Percentiles rank a stretch among this genome's conserved stretches.
Conservation (phyloP, 495 filamentous ascomycete genomes). For the Hypoxylon crocopeplum region DNA sequence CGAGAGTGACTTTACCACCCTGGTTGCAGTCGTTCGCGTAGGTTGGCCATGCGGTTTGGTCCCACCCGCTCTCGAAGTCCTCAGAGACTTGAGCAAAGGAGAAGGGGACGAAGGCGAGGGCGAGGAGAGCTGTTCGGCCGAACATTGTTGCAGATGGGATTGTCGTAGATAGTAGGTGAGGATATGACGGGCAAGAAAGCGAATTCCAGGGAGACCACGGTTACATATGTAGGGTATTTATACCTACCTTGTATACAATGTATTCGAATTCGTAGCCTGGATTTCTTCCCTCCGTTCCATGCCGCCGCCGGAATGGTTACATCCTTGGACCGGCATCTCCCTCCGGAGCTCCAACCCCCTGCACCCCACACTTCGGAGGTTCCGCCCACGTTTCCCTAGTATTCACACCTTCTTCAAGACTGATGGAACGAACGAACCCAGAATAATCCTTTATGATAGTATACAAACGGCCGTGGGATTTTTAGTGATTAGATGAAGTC, state of each 20-base stretch:
- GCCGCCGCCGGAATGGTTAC: background rate
- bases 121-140: constrained; percentile 49
- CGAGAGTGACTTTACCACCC: constrained; percentile 60
- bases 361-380: too few species aligned
- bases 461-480: too few species aligned
- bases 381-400: too few species aligned
- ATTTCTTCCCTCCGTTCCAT: constrained; percentile 37
- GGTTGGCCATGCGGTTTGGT: constrained; percentile 59
- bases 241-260: constrained; percentile 44
- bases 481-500: too few species aligned
- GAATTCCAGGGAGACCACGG: constrained; percentile 19
- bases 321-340: background rate
- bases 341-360: too few species aligned
- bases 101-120: constrained; percentile 53
- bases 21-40: constrained; percentile 65
- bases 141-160: constrained; percentile 51
- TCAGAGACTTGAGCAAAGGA: constrained; percentile 59
- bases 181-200: constrained; percentile 16
- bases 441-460: too few species aligned
- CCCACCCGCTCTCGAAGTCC: constrained; percentile 61
- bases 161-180: constrained; percentile 12
- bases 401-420: too few species aligned
- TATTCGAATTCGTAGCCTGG: constrained; percentile 25
- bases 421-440: too few species aligned
- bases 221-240: constrained; percentile 3